phyloP scores from a whole-genome alignment of 73 alveolate species.

The Paraurostyla sp. region DNA sequence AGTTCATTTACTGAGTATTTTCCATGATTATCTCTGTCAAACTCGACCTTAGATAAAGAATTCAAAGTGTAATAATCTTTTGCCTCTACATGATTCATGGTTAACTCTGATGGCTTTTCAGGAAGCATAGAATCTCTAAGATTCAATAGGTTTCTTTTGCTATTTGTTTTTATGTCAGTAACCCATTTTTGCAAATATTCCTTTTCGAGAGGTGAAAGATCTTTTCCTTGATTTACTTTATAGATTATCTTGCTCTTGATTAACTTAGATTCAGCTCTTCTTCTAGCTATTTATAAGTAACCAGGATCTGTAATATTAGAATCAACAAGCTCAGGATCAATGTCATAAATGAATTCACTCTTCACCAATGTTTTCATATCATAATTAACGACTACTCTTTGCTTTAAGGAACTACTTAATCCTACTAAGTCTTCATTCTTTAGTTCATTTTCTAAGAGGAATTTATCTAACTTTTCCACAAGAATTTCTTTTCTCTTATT shows the following conservation, averaged over 20 bases:
- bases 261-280: slow-evolving; percentile 74
- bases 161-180: slow-evolving; percentile 18
- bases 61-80: slow-evolving; percentile 20
- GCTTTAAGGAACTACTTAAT: slow-evolving; percentile 1
- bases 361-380: slow-evolving; percentile 57
- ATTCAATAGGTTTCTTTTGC: slow-evolving; percentile 1
- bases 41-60: slow-evolving; percentile 41
- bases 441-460: neutral
- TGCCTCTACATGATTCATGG: slow-evolving; percentile 12
- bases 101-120: slow-evolving; percentile 6
- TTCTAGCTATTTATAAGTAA: slow-evolving; percentile 44
- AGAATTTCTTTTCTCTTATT: neutral
- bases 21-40: slow-evolving; percentile 44
- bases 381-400: slow-evolving; percentile 3
- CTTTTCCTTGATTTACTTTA: slow-evolving; percentile 55
- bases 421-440: slow-evolving; percentile 21
- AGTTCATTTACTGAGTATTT: slow-evolving; percentile 66
- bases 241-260: slow-evolving; percentile 65
- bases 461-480: slow-evolving; percentile 32
- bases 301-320: slow-evolving; percentile 38
- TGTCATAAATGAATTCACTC: slow-evolving; percentile 53
- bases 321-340: slow-evolving; percentile 71
- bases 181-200: slow-evolving; percentile 57
- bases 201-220: slow-evolving; percentile 57
- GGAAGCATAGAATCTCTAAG: slow-evolving; percentile 71